These are phyloP conservation scores for Sordariomycetes sp. DNA, from an alignment of 2,329 filamentous ascomycete species.

Conservation along the genomic window DNA sequence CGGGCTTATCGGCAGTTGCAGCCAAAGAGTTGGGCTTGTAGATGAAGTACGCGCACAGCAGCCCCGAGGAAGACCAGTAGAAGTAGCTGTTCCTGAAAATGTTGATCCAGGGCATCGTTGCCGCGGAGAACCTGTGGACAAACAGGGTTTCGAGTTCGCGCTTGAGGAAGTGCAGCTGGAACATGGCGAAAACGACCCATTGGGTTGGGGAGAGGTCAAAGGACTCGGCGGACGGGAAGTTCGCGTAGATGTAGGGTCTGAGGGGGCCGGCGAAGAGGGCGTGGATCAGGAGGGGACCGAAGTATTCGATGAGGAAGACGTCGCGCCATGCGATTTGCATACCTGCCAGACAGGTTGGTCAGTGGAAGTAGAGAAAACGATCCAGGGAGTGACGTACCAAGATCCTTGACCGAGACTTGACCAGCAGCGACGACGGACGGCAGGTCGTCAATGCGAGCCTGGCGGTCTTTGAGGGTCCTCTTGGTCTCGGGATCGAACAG, in stretches of 20 bases:
- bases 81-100: conserved; percentile 93
- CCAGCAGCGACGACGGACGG: conserved; percentile 35
- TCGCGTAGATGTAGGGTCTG: conserved; percentile 53
- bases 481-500: conserved; percentile 51
- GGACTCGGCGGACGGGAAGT: conserved; percentile 21
- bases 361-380: not conserved
- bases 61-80: conserved; percentile 82
- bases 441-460: conserved; percentile 40
- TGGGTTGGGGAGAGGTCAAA: conserved; percentile 56
- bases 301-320: conserved; percentile 91
- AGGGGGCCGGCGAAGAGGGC: conserved; percentile 60
- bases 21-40: conserved; percentile 69
- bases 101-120: conserved; percentile 85
- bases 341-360: conserved; percentile 37
- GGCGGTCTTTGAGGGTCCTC: conserved; percentile 55
- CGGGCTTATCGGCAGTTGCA: conserved; percentile 37
- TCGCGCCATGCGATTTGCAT: conserved; percentile 86
- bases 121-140: conserved; percentile 88
- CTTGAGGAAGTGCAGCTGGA: conserved; percentile 82
- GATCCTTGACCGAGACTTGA: conserved; percentile 80
- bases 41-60: conserved; percentile 75
- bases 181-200: conserved; percentile 62
- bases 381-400: conserved; percentile 51
- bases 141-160: conserved; percentile 92
- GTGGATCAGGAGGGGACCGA: conserved; percentile 86